Evolutionary conservation across 352 stramenopile genomes (phyloP), one percentile per base, ranked within the genome.

Genomic region (Globisporangium irregulare): DNA sequence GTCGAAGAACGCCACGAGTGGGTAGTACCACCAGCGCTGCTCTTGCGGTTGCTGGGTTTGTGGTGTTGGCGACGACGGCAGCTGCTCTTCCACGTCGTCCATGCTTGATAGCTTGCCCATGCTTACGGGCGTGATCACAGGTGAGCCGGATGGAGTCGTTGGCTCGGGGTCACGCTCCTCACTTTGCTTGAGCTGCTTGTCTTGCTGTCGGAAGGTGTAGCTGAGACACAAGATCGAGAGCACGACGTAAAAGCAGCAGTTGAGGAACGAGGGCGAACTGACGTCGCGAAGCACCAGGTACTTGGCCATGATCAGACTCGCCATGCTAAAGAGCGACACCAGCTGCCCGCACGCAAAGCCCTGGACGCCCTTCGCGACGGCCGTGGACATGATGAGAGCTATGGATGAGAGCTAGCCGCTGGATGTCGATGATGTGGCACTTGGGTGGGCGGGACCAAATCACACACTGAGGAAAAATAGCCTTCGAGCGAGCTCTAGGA

Each of bases 321-420:
- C 62, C 58, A 83, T 66, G 65, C 77, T 78, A 54, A 78, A 81
- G 2, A 87, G 38, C 34, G 77, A 77, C 34, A 87, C 75, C 29
- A 76, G 68, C 70, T 85, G 79, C n/a, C 79, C 79, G 55, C 61
- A 77, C 29, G 70, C 32, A 46, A 81, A 71, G 70, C 70, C 74
- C 48, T 73, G 69, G 41, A 60, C 24, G 6, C 58, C 53, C 20
- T 62, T 56, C 20, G 43, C 54, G 29, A 62, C 32, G 22, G 15
- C 22, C 15, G 18, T 18, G 4, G 53, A 58, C 25, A 58, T 58
- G 12, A 9, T 58, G 53, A 22, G n/a, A 14, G 1, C 6, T 22
- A 32, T 9, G 32, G 32, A 36, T 36, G 32, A 1, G 32, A 36
- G 32, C 32, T 36, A 56, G 22, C n/a, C 8, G 20, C 53, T 34